Evolutionary conservation across 306 rosid species (phyloP), one percentile per base, ranked within the genome.

Genomic region (Corylus heterophylla): DNA sequence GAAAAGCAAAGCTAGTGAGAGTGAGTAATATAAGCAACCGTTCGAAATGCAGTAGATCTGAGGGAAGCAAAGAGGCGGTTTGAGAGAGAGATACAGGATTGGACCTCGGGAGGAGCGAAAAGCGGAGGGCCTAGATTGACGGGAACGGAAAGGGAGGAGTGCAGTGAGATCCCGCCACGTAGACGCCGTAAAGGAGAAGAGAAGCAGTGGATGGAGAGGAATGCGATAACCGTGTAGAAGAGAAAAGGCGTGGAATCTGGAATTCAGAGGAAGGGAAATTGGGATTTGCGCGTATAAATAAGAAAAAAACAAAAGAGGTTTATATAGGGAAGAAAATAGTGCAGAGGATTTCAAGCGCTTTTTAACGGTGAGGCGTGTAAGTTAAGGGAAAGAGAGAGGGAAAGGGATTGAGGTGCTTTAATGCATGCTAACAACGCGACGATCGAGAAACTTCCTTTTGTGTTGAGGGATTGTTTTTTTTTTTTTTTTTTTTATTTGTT

Each of bases 21-120:
- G 29, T 10, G 25, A 37, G 44, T 12, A 29, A 62, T 62, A 56
- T 56, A 17, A 12, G 80, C 78, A 48, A 67, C 52, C 31, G 22
- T 71, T 71, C 13, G 73, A 22, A 74, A 52, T 20, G n/a, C 3
- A 64, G 61, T 63, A 83, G 84, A 89, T 89, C 91, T 91, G 89
- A 70, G 58, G 7, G 73, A 59, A 25, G 54, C 5, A 64, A 64
- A 39, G 59, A 68, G 74, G 72, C 78, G 74, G 82, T 79, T 86
- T 74, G 71, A 45, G 80, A 56, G 78, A 27, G 10, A 71, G 66
- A 49, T 22, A 22, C 56, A 52, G 54, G 54, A 50, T 49, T 0
- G 13, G 54, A 50, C 63, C 58, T 85, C 79, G 80, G 55, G 81
- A 48, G 27, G 74, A 39, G 82, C n/a, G 76, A 39, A 11, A 73